Base-by-base conservation (phyloP, 441 rosid genomes). In the Jatropha podagrica region DNA sequence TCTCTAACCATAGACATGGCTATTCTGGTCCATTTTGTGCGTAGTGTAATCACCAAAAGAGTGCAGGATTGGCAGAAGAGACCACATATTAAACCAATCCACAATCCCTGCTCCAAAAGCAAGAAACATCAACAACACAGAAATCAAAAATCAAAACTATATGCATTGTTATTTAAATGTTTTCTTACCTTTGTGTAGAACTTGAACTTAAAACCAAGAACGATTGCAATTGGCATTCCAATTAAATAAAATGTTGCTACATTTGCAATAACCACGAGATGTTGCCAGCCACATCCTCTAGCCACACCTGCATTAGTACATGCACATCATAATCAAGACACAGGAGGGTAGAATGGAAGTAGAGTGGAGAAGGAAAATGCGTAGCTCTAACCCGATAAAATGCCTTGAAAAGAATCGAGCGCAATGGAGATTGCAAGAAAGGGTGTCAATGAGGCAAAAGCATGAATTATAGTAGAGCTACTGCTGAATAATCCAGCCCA, bases 231-330 rank as follows among this genome's bases (percentile, higher is more conserved):
- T 5, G 91, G 91, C 86, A 89, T 78, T 32, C 92, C 95, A 26
- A 93, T 78, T 2, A 78, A 52, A 76, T 83, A 90, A 46, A 83
- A 88, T 18, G 86, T 76, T 23, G 74, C 86, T 23, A 59, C 38
- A 59, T 59, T 59, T 59, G 11, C 38, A 23, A 59, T 59, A 10
- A 59, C 38, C 4, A 15, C 63, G 7, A 59, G 61, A 14, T 75
- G 89, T 70, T 91, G 96, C 91, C 91, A 90, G 40, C 96, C 91
- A 8, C 93, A 86, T 55, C 93, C 97, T 77, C 91, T 88, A 0
- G 86, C 90, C 74, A 88, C 93, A 70, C 98, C 92, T 89, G 75
- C 59, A 74, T 38, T 64, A 4, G 4, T 60, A 44, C 48, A 44
- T 44, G 10, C 9, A 44, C 7, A 44, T 32, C 7, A 44, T 44